Conservation (phyloP, 1,284 basidiomycete species). For the Sporisorium iseilematis-ciliati region DNA sequence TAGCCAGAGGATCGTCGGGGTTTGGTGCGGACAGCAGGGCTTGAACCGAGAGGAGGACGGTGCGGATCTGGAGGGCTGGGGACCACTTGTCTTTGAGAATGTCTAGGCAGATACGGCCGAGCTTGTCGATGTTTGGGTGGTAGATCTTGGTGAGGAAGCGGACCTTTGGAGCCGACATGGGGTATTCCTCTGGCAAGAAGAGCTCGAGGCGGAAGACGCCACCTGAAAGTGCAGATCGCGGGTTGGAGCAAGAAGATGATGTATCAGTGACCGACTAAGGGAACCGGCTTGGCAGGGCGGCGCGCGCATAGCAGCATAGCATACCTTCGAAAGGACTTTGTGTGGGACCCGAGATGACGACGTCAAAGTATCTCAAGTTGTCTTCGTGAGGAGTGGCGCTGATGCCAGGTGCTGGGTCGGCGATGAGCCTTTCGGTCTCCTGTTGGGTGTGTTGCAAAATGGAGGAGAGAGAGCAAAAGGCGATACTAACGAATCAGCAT, state of each 20-base stretch:
- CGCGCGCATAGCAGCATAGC: slow-evolving; percentile 12
- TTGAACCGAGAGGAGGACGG: slow-evolving; percentile 95
- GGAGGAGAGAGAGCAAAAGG: too few species aligned
- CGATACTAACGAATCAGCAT: background rate
- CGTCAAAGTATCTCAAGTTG: slow-evolving; percentile 98
- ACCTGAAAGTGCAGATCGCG: slow-evolving; percentile 22
- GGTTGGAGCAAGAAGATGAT: background rate
- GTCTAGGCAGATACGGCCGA: slow-evolving; percentile 96
- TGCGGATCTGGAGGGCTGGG: slow-evolving; percentile 96
- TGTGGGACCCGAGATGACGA: slow-evolving; percentile 92
- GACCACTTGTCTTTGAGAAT: slow-evolving; percentile 99
- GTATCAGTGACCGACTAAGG: background rate
- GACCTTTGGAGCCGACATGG: slow-evolving; percentile 98
- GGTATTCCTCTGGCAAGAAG: slow-evolving; percentile 98
- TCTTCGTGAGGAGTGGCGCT: slow-evolving; percentile 94
- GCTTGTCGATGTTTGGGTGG: slow-evolving; percentile 99
- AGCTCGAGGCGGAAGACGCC: slow-evolving; percentile 95
- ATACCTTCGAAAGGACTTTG: slow-evolving; percentile 86
- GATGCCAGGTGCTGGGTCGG: slow-evolving; percentile 96
- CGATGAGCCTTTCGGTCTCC: slow-evolving; percentile 96
- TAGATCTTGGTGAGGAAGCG: slow-evolving; percentile 99
- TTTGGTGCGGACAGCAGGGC: slow-evolving; percentile 95
- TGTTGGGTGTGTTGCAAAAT: slow-evolving; percentile 68
- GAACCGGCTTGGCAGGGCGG: background rate
- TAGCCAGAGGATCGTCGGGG: slow-evolving; percentile 98